Evolutionary conservation across 2,329 filamentous ascomycete species (phyloP), one percentile per base, ranked within the genome.

Genomic region (Cordyceps cicadae): DNA sequence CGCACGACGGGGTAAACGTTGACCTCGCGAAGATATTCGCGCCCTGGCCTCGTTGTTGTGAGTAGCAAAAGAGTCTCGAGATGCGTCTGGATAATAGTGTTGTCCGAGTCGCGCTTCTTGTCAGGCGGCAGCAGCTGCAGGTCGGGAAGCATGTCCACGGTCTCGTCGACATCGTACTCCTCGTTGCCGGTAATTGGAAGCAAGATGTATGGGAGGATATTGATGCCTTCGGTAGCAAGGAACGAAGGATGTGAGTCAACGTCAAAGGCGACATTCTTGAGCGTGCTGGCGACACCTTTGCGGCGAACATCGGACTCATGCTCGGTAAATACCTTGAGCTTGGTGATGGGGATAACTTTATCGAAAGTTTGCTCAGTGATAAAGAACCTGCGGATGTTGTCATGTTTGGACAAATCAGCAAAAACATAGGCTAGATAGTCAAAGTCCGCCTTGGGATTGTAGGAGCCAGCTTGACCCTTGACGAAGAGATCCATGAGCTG

Each of bases 401-500:
- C 79, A 68, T 92, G 87, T 74, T 92, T 96, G 54, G 92, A 88
- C 11, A 99, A 80, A 72, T 99, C 93, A 46, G 94, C 93, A 71
- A 99, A 95, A 60, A 97, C 80, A 70, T 97, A 99, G 48, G 92
- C 86, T 26, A 99, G 83, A 74, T 97, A 97, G 76, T 99, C 92
- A 72, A 86, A 97, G 74, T 93, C 83, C 63, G 92, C 92, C 29
- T 88, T 73, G 70, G 89, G 87, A 79, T 97, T 97, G 74, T 94
- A 92, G 11, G 81, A 79, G 26, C 88, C 89, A 63, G 89, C 87
- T 24, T 90, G 87, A 21, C 93, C 93, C 76, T 94, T 95, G 70
- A 97, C 94, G 71, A 99, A 99, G 67, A 95, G 87, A 72, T 97
- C 94, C 72, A 99, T 85, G 34, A 99, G 79, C 74, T 97, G 94